Evolutionary conservation across 768 basidiomycete species (phyloP).

Genomic region (Suillus plorans): DNA sequence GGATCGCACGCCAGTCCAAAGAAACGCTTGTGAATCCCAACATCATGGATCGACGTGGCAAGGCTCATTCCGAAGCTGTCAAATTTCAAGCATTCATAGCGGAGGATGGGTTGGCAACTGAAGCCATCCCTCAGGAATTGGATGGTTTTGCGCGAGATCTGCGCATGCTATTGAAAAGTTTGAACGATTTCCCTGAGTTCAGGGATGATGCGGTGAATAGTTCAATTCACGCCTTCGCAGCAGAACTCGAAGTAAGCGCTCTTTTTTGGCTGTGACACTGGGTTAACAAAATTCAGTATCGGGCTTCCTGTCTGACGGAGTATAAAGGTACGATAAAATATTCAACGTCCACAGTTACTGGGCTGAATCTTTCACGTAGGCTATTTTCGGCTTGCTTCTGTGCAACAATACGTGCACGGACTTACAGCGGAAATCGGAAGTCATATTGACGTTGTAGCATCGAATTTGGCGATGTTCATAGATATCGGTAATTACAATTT

Average conservation of each 20-base stretch:
- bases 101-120: slow-evolving; percentile 36
- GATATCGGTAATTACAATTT: slow-evolving; percentile 38
- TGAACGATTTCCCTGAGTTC: slow-evolving; percentile 49
- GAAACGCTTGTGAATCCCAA: slow-evolving; percentile 29
- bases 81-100: slow-evolving; percentile 31
- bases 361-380: slow-evolving; percentile 21
- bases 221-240: slow-evolving; percentile 38
- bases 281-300: slow-evolving; percentile 31
- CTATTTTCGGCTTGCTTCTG: slow-evolving; percentile 44
- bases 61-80: slow-evolving; percentile 16
- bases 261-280: not conserved
- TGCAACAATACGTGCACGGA: slow-evolving; percentile 44
- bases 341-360: not conserved
- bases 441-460: slow-evolving; percentile 41
- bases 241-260: slow-evolving; percentile 37
- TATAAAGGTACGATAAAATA: slow-evolving; percentile 32
- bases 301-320: slow-evolving; percentile 42
- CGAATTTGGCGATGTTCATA: slow-evolving; percentile 39
- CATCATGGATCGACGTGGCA: slow-evolving; percentile 18
- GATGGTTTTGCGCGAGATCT: slow-evolving; percentile 40
- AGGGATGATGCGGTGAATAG: slow-evolving; percentile 42
- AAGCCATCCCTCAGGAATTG: slow-evolving; percentile 40
- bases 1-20: slow-evolving; percentile 30
- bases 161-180: slow-evolving; percentile 38
- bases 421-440: slow-evolving; percentile 40